A percentile compares a stretch with the other conserved stretches of the same genome.
phyloP scores from a whole-genome alignment of 495 filamentous ascomycete genomes.

The Penicillium canariense region DNA sequence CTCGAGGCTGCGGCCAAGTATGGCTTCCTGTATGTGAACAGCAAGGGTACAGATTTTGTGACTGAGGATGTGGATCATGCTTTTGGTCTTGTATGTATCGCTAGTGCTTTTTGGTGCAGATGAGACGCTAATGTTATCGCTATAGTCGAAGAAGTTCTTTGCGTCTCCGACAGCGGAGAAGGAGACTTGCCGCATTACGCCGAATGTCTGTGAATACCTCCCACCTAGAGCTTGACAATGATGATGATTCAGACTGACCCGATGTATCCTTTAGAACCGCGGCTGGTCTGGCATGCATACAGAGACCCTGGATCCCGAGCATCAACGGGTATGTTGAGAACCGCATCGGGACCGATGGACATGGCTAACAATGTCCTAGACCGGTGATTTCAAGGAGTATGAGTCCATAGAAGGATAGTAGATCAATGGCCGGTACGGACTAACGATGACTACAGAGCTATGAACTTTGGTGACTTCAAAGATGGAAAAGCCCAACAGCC shows the following conservation, averaged over 20 bases:
- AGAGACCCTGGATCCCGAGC: conserved; percentile 82
- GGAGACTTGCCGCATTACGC: conserved; percentile 65
- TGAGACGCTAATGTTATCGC: conserved; percentile 3
- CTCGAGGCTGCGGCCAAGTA: conserved; percentile 76
- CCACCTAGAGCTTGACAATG: not conserved
- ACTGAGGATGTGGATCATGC: conserved; percentile 62
- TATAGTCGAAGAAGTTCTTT: conserved; percentile 78
- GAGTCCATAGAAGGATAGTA: conserved; percentile 4
- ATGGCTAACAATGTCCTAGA: conserved; percentile 34
- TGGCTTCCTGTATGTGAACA: conserved; percentile 88
- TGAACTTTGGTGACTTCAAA: conserved; percentile 85
- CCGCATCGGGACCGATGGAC: not conserved
- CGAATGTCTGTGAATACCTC: conserved; percentile 47
- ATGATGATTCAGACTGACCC: conserved; percentile 2
- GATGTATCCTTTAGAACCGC: conserved; percentile 54
- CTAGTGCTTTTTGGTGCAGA: not conserved
- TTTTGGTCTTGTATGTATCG: conserved; percentile 63
- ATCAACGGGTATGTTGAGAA: conserved; percentile 62
- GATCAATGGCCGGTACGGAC: too few species aligned
- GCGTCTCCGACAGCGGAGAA: conserved; percentile 68
- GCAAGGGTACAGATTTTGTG: conserved; percentile 65
- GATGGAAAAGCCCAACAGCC: conserved; percentile 75
- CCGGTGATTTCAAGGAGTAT: conserved; percentile 92
- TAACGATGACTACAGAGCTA: conserved; percentile 62
- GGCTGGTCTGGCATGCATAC: conserved; percentile 89